Evolutionary conservation across 2,329 filamentous ascomycete genomes (phyloP).

Genomic region (Sporothrix inflata): DNA sequence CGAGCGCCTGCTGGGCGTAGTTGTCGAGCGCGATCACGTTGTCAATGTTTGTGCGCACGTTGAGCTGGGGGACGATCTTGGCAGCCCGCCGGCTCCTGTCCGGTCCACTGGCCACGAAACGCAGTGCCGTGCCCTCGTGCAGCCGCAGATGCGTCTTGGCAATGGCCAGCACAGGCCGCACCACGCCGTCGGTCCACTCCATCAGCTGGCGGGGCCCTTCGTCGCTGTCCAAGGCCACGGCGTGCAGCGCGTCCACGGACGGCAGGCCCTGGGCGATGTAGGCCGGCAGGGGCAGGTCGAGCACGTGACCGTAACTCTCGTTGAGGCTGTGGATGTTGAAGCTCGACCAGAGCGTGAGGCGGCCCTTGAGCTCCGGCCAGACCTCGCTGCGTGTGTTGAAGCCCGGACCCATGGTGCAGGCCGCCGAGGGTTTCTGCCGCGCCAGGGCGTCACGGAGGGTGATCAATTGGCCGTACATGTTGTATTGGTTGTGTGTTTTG

Average conservation of each 20-base stretch:
- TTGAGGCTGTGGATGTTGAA: neutral
- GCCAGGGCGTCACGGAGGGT: neutral
- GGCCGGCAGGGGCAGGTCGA: neutral
- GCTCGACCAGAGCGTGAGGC: neutral
- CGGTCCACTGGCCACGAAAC: neutral
- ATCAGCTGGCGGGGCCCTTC: neutral
- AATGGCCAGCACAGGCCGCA: neutral
- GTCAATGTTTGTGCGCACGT: neutral
- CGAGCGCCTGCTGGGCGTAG: neutral
- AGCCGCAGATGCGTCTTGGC: neutral
- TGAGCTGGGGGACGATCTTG: neutral
- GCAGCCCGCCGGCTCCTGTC: neutral
- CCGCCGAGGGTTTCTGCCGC: neutral
- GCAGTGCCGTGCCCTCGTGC: neutral
- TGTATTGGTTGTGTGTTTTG: neutral
- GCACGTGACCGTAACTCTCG: neutral
- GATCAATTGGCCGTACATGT: neutral
- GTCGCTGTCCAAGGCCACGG: neutral
- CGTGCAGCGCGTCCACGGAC: neutral
- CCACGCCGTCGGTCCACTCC: neutral
- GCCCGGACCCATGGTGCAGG: neutral
- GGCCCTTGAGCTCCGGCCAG: neutral
- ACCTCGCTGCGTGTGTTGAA: neutral
- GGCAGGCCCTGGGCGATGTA: neutral
- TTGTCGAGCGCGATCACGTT: neutral